A percentile compares a stretch with the other conserved stretches of the same genome.
Evolutionary conservation across 768 basidiomycete genomes (phyloP).

Genomic region (Leccinum uliginosum): DNA sequence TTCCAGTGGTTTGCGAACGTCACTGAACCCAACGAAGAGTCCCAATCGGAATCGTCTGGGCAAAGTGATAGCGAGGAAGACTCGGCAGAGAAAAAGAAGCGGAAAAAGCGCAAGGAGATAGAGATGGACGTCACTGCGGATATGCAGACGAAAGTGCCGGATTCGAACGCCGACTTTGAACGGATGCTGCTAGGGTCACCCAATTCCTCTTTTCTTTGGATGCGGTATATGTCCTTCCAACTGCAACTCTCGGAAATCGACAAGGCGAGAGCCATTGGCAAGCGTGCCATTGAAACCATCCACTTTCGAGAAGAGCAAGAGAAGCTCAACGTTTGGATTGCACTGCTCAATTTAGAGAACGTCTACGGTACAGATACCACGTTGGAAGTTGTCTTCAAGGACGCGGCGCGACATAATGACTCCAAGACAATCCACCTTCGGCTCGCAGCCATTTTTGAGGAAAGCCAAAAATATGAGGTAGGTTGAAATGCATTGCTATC

Average conservation of each 20-base stretch:
- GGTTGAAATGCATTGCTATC: constrained; percentile 9
- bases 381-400: constrained; percentile 79
- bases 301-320: constrained; percentile 95
- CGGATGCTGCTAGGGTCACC: constrained; percentile 88
- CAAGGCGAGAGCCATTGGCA: constrained; percentile 85
- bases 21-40: constrained; percentile 35
- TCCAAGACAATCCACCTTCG: constrained; percentile 87
- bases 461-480: constrained; percentile 80
- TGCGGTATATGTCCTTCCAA: constrained; percentile 99
- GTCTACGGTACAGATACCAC: constrained; percentile 82
- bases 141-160: constrained; percentile 79
- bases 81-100: constrained; percentile 50
- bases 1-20: constrained; percentile 67
- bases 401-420: constrained; percentile 87
- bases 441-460: constrained; percentile 78
- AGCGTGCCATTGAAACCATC: constrained; percentile 81
- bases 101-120: constrained; percentile 63
- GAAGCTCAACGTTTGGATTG: constrained; percentile 96
- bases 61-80: constrained; percentile 32
- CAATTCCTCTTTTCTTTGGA: constrained; percentile 96
- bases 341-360: constrained; percentile 91
- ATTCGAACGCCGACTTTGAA: constrained; percentile 94
- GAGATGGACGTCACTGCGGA: constrained; percentile 83
- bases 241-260: constrained; percentile 94
- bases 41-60: constrained; percentile 41